These are phyloP conservation scores for Myxozyma melibiosi DNA, from an alignment of 805 yeast genomes.

Conservation along the genomic window DNA sequence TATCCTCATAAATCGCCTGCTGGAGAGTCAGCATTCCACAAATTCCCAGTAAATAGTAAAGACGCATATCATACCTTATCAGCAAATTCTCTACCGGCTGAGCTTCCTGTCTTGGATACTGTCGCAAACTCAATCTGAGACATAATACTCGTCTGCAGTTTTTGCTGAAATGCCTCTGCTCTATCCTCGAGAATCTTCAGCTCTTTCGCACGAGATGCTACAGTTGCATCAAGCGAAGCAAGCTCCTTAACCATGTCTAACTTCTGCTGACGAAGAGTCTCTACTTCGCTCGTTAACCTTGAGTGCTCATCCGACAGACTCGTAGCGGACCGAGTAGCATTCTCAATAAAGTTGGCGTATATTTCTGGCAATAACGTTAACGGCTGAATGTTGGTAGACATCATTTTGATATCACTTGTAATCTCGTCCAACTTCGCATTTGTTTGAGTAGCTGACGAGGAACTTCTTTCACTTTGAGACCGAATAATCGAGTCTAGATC, in stretches of 20 bases:
- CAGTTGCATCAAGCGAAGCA: slow-evolving; percentile 37
- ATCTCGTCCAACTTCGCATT: slow-evolving; percentile 21
- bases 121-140: not conserved
- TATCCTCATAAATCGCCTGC: no score
- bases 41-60: no score
- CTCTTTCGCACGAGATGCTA: slow-evolving; percentile 38
- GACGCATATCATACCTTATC: no score
- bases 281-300: slow-evolving; percentile 30
- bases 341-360: slow-evolving; percentile 10
- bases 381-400: slow-evolving; percentile 19
- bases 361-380: slow-evolving; percentile 18
- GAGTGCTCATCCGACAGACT: slow-evolving; percentile 28
- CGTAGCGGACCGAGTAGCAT: slow-evolving; percentile 32
- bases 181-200: slow-evolving; percentile 40
- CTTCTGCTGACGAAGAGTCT: slow-evolving; percentile 32
- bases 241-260: slow-evolving; percentile 33
- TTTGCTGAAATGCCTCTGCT: slow-evolving; percentile 36
- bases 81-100: no score
- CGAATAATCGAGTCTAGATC: slow-evolving; percentile 5
- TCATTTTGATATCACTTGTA: slow-evolving; percentile 12
- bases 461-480: slow-evolving; percentile 8
- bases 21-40: not conserved
- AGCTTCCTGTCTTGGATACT: no score
- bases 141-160: slow-evolving; percentile 34
- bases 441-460: slow-evolving; percentile 13